Base-by-base conservation (phyloP, 768 basidiomycete genomes). In the Lyophyllum decastes region DNA sequence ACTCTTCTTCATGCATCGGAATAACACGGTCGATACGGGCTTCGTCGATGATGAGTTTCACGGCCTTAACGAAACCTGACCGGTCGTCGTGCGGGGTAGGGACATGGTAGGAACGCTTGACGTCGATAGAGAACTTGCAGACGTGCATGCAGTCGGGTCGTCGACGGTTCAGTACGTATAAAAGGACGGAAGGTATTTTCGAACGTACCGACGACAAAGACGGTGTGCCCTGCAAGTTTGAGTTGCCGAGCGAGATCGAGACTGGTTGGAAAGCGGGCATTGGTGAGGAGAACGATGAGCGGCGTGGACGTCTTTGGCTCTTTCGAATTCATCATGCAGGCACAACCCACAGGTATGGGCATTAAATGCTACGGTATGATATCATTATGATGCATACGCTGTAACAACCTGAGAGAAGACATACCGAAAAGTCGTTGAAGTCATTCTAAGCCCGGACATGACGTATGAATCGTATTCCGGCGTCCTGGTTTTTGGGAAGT, bases 71-170 rank as follows among this genome's bases (percentile, higher is more conserved):
- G 35, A 38, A 38, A 6, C 35, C 35, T 11, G 35, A 38, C 3
- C 6, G 35, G 16, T 38, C 35, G n/a, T 61, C 64, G 10, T 61
- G 59, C 49, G 59, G 47, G 65, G 57, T 55, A 11, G 66, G 61
- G 17, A 62, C 58, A 8, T 46, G 60, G 50, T 49, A 59, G 1
- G 66, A 65, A 14, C 26, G 52, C 34, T 65, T 56, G n/a, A 67
- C 64, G 34, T 54, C 57, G 14, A 41, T 59, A 14, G 64, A 65
- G 46, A 67, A 65, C 45, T 60, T 67, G 56, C 61, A 67, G 10
- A 65, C 55, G 35, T 67, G 64, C 64, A 67, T 65, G 48, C 27
- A 41, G 55, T 67, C 62, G 30, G 4, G 30, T 30, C 4, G 30
- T 10, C 4, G 4, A 30, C 30, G 10, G 30, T 4, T 30, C 30